Percentiles rank a stretch among this genome's conserved stretches.
These are phyloP conservation scores for Dendrobium catenatum DNA, from an alignment of 106 monocot genomes.

Conservation along the genomic window DNA sequence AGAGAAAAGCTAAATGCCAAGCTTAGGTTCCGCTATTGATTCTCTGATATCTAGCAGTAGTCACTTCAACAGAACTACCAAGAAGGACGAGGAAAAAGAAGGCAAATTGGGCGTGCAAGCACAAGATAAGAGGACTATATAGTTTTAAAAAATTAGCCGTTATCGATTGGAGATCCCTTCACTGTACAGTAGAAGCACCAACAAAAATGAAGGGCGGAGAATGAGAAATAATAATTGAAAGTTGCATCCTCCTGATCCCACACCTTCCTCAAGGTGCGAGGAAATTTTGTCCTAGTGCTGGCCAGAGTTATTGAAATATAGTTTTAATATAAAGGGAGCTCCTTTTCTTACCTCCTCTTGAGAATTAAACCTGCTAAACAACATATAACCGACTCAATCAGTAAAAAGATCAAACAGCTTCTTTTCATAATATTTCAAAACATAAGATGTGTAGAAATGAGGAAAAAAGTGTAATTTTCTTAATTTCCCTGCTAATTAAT, in stretches of 20 bases:
- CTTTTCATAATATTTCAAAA: neutral
- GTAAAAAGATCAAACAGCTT: neutral
- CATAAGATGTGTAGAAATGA: neutral
- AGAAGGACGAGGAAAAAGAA: neutral
- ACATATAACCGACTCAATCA: neutral
- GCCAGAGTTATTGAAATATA: conserved; percentile 65
- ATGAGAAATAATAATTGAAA: conserved; percentile 19
- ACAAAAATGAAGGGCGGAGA: conserved; percentile 18
- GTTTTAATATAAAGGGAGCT: conserved; percentile 16
- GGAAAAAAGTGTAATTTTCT: neutral
- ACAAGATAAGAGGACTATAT: neutral
- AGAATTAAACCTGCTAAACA: conserved; percentile 17
- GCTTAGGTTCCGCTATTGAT: too few species aligned
- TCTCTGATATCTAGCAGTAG: too few species aligned
- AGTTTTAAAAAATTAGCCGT: conserved; percentile 25
- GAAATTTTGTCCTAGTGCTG: conserved; percentile 23
- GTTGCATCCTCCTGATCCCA: conserved; percentile 50
- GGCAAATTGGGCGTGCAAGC: neutral
- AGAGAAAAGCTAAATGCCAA: neutral
- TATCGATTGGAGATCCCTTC: conserved; percentile 44
- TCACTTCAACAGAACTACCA: neutral
- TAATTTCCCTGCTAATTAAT: too few species aligned
- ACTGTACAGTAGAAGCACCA: conserved; percentile 20
- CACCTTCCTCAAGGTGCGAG: conserved; percentile 88
- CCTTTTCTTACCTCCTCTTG: conserved; percentile 26